Percentiles rank a stretch among this genome's conserved stretches.
phyloP scores from a whole-genome alignment of 176 grass and related monocot genomes.

The Phoenix dactylifera region DNA sequence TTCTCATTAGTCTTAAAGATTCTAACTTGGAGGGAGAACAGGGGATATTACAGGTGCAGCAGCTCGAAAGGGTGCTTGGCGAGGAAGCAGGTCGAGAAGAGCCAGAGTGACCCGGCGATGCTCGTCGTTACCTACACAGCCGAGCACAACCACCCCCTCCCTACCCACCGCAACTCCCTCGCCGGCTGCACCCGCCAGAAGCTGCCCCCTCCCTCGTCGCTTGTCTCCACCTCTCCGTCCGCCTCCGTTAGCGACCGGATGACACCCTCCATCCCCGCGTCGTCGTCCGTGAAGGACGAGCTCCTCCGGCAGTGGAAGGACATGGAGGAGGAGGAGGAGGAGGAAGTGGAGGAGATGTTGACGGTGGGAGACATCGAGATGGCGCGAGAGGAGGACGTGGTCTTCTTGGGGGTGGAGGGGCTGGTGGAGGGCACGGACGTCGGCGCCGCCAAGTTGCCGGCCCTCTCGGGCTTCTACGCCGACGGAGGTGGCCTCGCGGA shows the following conservation, averaged over 20 bases:
- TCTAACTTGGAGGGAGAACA: slow-evolving; percentile 10
- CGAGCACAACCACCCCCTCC: slow-evolving; percentile 84
- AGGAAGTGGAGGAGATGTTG: no score
- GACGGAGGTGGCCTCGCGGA: neutral
- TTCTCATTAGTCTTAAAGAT: no score
- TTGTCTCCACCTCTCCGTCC: neutral
- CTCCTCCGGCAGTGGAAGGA: no score
- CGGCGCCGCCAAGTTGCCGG: neutral
- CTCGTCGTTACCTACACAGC: slow-evolving; percentile 85
- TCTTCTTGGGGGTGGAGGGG: neutral
- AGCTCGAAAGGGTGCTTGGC: slow-evolving; percentile 92
- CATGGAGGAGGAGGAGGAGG: no score
- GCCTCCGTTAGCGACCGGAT: no score
- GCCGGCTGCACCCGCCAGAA: slow-evolving; percentile 79
- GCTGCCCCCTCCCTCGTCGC: slow-evolving; percentile 12
- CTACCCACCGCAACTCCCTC: slow-evolving; percentile 78
- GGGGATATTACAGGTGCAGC: slow-evolving; percentile 93
- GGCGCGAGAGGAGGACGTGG: no score
- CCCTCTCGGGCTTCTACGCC: neutral
- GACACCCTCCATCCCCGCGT: no score
- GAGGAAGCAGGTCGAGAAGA: slow-evolving; percentile 86
- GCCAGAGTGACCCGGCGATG: slow-evolving; percentile 54
- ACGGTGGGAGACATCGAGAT: no score
- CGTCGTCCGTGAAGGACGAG: no score
- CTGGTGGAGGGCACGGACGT: neutral